Evolutionary conservation across 441 rosid genomes (phyloP), one percentile per base, ranked within the genome.

Genomic region (Bruguiera hainesii): DNA sequence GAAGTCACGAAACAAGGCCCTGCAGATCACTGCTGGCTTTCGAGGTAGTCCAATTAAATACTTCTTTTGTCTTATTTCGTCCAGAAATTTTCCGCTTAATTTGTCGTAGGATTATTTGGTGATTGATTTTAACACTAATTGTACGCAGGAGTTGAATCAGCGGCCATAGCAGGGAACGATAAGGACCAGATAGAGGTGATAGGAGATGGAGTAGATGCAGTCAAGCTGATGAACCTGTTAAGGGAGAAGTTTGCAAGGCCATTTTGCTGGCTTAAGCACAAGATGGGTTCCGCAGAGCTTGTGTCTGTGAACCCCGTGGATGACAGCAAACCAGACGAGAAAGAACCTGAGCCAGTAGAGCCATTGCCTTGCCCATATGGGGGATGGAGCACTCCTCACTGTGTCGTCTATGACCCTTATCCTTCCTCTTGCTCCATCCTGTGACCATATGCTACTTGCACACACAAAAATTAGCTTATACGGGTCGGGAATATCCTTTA

Each of bases 141-240:
- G 3, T 6, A 23, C 64, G 25, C 46, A 75, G 81, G 83, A 2
- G 79, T 80, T 16, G 63, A 61, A 23, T 76, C 79, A 2, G 74
- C 59, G 61, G 74, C 61, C 1, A 29, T 74, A 8, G 62, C 61
- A 20, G 75, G 75, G 26, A 28, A 63, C 2, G 76, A 76, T 0
- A 64, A 56, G 64, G 75, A 63, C 8, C 61, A 48, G 25, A 68
- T 81, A 39, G 56, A 60, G 59, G 68, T 74, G 53, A 19, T 21
- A 0, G 79, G 79, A 35, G 77, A 64, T 0, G 76, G 26, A 19
- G n/a, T 79, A 0, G 85, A 79, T 65, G 64, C 71, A 19, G 74
- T 70, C 0, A 13, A 56, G 4, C 59, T 81, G 16, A 49, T 70
- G 0, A 16, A 0, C 2, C 18, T 20, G 2, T 52, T 79, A 21